Percentiles rank a stretch among this genome's conserved stretches.
Evolutionary conservation across 192 early-diverging fungal genomes (phyloP).

Genomic region (Coemansia asiatica): DNA sequence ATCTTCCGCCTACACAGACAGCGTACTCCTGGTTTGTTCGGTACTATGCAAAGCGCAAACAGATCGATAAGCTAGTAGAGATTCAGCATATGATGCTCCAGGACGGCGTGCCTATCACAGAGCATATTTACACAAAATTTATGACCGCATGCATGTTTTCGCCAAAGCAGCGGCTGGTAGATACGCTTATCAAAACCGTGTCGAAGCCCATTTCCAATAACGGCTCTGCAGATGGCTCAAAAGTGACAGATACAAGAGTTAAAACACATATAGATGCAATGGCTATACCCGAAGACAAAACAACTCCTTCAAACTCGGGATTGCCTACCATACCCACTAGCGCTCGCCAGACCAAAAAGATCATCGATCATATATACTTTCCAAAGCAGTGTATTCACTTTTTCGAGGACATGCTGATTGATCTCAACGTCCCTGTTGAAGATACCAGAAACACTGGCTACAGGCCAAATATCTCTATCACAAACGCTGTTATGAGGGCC

Average conservation of each 20-base stretch:
- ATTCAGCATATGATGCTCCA: slow-evolving; percentile 46
- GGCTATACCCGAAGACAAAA: neutral
- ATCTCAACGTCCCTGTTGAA: slow-evolving; percentile 11
- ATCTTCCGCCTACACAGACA: slow-evolving; percentile 40
- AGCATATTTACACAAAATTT: slow-evolving; percentile 47
- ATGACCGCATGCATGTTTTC: slow-evolving; percentile 52
- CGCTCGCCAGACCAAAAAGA: slow-evolving; percentile 3
- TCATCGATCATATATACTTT: slow-evolving; percentile 20
- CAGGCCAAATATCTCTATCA: slow-evolving; percentile 36
- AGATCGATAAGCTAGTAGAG: slow-evolving; percentile 35
- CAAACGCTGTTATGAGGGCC: slow-evolving; percentile 47
- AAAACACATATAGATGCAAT: neutral
- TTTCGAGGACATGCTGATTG: slow-evolving; percentile 41
- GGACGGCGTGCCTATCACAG: slow-evolving; percentile 38
- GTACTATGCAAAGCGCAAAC: slow-evolving; percentile 50
- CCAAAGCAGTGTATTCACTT: slow-evolving; percentile 45
- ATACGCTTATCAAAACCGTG: slow-evolving; percentile 13
- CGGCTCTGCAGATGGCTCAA: neutral
- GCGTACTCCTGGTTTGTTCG: slow-evolving; percentile 44
- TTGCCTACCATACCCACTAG: slow-evolving; percentile 20
- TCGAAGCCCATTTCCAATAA: neutral
- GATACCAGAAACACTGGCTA: slow-evolving; percentile 15
- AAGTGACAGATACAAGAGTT: neutral
- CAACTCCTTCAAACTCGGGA: slow-evolving; percentile 8
- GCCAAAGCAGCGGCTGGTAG: slow-evolving; percentile 25